A percentile compares a stretch with the other conserved stretches of the same genome.
phyloP scores from a whole-genome alignment of 2,329 filamentous ascomycete genomes.

The Aspergillus melleus region DNA sequence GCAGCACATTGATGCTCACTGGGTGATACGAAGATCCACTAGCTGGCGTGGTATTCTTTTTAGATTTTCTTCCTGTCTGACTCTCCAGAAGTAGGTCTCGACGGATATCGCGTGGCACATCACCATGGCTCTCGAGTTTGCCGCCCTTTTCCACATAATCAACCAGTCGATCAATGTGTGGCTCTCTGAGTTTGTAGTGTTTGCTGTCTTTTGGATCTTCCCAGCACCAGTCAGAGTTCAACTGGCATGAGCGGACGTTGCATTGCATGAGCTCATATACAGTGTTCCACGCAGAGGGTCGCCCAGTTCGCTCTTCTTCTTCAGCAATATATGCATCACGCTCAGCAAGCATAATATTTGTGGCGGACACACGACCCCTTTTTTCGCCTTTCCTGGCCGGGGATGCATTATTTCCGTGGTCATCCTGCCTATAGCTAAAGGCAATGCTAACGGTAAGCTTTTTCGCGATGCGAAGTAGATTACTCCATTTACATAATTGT shows the following conservation, averaged over 20 bases:
- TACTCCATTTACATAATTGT: conserved; percentile 19
- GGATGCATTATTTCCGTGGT: neutral
- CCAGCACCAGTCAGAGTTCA: conserved; percentile 2
- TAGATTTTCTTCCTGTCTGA: neutral
- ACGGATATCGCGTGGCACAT: conserved; percentile 6
- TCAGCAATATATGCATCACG: neutral
- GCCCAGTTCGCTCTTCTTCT: neutral
- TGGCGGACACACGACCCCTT: neutral
- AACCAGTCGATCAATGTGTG: conserved; percentile 14
- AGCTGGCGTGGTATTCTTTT: neutral
- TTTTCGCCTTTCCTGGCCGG: neutral
- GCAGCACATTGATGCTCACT: neutral
- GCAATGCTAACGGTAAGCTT: neutral
- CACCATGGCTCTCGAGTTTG: conserved; percentile 5
- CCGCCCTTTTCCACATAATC: conserved; percentile 6
- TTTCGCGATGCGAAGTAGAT: conserved; percentile 1
- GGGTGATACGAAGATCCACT: neutral
- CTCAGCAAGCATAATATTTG: neutral
- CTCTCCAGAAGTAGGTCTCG: conserved; percentile 4
- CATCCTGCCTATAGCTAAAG: neutral
- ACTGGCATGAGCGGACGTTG: neutral
- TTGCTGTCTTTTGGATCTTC: conserved; percentile 4
- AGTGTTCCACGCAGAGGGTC: neutral
- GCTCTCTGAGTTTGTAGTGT: conserved; percentile 4
- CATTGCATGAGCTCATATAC: neutral